phyloP scores from a whole-genome alignment of 805 yeast species.

The Scheffersomyces coipomensis region DNA sequence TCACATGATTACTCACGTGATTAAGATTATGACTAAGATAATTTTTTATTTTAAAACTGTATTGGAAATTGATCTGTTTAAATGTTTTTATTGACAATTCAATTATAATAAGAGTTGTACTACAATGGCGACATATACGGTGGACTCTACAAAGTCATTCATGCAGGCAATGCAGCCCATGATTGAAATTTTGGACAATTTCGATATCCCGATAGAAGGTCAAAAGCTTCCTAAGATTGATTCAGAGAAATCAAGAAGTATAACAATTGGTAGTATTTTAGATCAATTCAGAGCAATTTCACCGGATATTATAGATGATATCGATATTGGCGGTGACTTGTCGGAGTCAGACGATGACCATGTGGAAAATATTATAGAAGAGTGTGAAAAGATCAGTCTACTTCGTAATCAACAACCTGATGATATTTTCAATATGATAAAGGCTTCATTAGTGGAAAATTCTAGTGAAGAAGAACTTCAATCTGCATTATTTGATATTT shows the following conservation, averaged over 20 bases:
- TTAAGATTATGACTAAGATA: no score
- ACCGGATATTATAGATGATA: constrained; percentile 17
- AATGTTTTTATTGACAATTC: no score
- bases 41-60: no score
- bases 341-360: constrained; percentile 7
- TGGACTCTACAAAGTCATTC: constrained; percentile 68
- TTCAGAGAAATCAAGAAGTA: constrained; percentile 24
- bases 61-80: no score
- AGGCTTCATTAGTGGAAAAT: constrained; percentile 33
- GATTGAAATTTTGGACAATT: constrained; percentile 45
- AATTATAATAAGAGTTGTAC: no score
- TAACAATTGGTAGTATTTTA: constrained; percentile 31
- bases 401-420: constrained; percentile 30
- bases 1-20: no score
- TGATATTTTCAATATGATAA: constrained; percentile 20
- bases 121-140: constrained; percentile 44
- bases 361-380: constrained; percentile 21
- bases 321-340: constrained; percentile 21
- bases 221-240: constrained; percentile 20
- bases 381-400: constrained; percentile 31
- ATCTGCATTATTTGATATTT: constrained; percentile 67
- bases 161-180: constrained; percentile 77
- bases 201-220: constrained; percentile 11
- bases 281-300: constrained; percentile 39
- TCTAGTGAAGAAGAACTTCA: constrained; percentile 62